Percentiles rank a stretch among this genome's conserved stretches.
Conservation (phyloP, 208 protist species). For the Angomonas ambiguus region DNA sequence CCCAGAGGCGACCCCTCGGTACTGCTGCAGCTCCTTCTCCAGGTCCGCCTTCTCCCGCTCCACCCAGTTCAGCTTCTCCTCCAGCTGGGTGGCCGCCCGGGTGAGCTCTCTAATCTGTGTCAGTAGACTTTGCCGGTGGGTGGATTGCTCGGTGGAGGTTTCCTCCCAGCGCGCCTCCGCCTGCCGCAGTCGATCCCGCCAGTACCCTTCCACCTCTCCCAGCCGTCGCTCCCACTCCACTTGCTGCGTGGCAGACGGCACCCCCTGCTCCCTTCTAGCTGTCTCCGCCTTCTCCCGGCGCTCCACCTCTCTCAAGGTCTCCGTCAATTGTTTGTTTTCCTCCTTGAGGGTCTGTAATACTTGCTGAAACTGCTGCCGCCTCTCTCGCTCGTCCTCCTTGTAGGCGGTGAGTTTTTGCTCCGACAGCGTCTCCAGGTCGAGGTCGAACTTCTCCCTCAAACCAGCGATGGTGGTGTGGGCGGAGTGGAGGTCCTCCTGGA, state of each 20-base stretch:
- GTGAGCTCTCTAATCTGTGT: slow-evolving; percentile 41
- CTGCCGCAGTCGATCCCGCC: slow-evolving; percentile 39
- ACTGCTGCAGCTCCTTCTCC: not conserved
- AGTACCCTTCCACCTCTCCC: slow-evolving; percentile 45
- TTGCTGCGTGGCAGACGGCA: slow-evolving; percentile 11
- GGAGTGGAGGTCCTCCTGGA: slow-evolving; percentile 28
- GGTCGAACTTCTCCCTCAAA: slow-evolving; percentile 16
- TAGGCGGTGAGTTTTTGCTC: slow-evolving; percentile 19
- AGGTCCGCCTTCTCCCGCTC: slow-evolving; percentile 29
- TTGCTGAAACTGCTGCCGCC: slow-evolving; percentile 41
- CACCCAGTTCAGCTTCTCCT: slow-evolving; percentile 33
- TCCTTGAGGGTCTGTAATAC: slow-evolving; percentile 34
- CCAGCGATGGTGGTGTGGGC: slow-evolving; percentile 18
- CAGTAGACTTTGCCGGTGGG: slow-evolving; percentile 28
- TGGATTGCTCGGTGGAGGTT: slow-evolving; percentile 23
- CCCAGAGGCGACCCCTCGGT: not conserved
- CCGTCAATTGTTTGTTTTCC: slow-evolving; percentile 43
- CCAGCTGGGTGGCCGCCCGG: slow-evolving; percentile 30
- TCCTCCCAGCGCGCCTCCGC: slow-evolving; percentile 42
- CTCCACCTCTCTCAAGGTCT: slow-evolving; percentile 4
- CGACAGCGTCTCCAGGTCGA: slow-evolving; percentile 18
- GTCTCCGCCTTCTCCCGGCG: not conserved
- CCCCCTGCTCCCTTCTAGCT: not conserved
- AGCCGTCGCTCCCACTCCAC: slow-evolving; percentile 37
- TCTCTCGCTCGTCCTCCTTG: slow-evolving; percentile 33